These are phyloP conservation scores for Magnolia sinica DNA, from an alignment of 164 flowering plant species.

Conservation along the genomic window DNA sequence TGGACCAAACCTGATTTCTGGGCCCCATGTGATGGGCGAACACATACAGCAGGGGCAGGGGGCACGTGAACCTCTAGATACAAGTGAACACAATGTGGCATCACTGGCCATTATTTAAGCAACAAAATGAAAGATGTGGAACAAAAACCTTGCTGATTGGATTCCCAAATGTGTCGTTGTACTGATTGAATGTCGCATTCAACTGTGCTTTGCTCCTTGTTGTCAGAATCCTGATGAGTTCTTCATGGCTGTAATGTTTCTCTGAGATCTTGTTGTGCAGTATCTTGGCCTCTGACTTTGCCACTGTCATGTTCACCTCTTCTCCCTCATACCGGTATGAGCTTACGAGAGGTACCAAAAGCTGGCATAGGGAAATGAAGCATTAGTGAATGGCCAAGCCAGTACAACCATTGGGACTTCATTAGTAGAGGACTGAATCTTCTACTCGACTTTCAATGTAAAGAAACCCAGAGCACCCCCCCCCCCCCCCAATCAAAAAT, in stretches of 20 bases:
- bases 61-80: too few species aligned
- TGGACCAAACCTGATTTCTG: not conserved
- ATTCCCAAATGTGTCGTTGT: conserved; percentile 53
- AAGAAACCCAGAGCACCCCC: too few species aligned
- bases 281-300: conserved; percentile 66
- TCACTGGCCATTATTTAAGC: too few species aligned
- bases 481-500: not conserved
- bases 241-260: conserved; percentile 54
- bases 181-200: conserved; percentile 67
- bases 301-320: conserved; percentile 57
- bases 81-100: not conserved
- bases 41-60: not conserved
- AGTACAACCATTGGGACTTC: too few species aligned
- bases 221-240: conserved; percentile 61
- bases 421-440: too few species aligned
- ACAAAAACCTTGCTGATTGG: conserved; percentile 52
- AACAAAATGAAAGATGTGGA: not conserved
- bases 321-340: conserved; percentile 63
- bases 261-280: conserved; percentile 55
- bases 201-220: conserved; percentile 86
- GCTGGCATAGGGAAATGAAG: conserved; percentile 32
- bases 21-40: not conserved
- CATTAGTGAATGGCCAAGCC: not conserved
- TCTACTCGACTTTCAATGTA: not conserved
- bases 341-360: conserved; percentile 60